Conservation (phyloP, 1,284 basidiomycete genomes). For the Porogramme epimiltina region DNA sequence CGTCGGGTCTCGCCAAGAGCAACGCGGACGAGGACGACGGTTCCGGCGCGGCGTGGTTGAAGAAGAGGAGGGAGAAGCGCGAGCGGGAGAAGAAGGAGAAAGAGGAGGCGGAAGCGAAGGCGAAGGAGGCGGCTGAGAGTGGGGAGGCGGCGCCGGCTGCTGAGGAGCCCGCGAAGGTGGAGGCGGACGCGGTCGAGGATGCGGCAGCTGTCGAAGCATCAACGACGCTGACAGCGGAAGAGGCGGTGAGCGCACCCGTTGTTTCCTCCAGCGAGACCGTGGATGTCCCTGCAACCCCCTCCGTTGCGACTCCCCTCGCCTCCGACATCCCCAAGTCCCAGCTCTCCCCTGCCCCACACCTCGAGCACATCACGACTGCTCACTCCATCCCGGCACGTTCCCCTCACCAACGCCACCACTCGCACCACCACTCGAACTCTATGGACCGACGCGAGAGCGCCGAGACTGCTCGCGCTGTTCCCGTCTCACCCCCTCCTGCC, state of each 20-base stretch:
- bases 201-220: background rate
- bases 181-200: constrained; percentile 9
- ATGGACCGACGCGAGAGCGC: constrained; percentile 29
- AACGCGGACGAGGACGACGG: constrained; percentile 62
- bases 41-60: constrained; percentile 75
- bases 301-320: constrained; percentile 8
- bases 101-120: constrained; percentile 18
- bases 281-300: constrained; percentile 8
- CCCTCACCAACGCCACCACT: constrained; percentile 14
- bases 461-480: constrained; percentile 24
- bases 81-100: constrained; percentile 44
- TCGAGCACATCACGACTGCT: constrained; percentile 28
- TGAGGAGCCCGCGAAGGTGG: constrained; percentile 13
- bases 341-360: constrained; percentile 2
- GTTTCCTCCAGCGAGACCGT: background rate
- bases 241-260: constrained; percentile 1
- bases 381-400: constrained; percentile 24
- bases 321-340: background rate
- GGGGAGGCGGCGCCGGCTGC: constrained; percentile 25
- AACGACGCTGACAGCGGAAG: constrained; percentile 3
- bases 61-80: constrained; percentile 54
- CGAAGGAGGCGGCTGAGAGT: constrained; percentile 15
- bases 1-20: constrained; percentile 40
- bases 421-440: constrained; percentile 20
- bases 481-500: too few relatives aligned